Percentiles rank a stretch among this genome's conserved stretches.
phyloP scores from a whole-genome alignment of 1,284 basidiomycete genomes.

The Cutaneotrichosporon cyanovorans region DNA sequence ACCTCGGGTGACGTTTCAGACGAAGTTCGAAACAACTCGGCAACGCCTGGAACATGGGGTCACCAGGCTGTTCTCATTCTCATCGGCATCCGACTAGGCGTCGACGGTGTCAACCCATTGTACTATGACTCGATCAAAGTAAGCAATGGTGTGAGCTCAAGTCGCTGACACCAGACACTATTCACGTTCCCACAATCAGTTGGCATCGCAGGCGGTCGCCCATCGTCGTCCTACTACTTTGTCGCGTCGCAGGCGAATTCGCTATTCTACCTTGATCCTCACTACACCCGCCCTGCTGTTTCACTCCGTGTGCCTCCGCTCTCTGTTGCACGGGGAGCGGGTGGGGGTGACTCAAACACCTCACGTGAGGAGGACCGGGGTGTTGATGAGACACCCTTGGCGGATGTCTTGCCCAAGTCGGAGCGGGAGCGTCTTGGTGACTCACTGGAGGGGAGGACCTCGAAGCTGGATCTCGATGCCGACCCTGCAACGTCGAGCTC shows the following conservation, averaged over 20 bases:
- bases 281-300: conserved; percentile 75
- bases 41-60: conserved; percentile 55
- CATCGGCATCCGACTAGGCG: conserved; percentile 75
- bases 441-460: too few relatives aligned
- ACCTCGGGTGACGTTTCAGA: background rate
- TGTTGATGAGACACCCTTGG: conserved; percentile 1
- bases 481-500: too few relatives aligned
- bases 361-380: conserved; percentile 11
- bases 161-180: conserved; percentile 52
- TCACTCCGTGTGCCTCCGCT: conserved; percentile 59
- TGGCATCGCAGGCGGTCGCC: conserved; percentile 90
- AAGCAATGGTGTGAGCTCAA: background rate
- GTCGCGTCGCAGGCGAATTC: conserved; percentile 83
- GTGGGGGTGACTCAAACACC: background rate
- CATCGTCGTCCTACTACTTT: conserved; percentile 95
- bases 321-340: too few relatives aligned
- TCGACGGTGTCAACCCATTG: conserved; percentile 89
- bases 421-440: too few relatives aligned
- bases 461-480: too few relatives aligned
- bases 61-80: conserved; percentile 77
- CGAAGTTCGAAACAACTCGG: conserved; percentile 2
- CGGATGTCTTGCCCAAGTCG: background rate
- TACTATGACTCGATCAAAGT: conserved; percentile 91
- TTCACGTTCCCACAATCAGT: conserved; percentile 93
- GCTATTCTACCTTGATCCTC: conserved; percentile 93